These are phyloP conservation scores for Cordyceps farinosa DNA, from an alignment of 2,329 filamentous ascomycete genomes.

Conservation along the genomic window DNA sequence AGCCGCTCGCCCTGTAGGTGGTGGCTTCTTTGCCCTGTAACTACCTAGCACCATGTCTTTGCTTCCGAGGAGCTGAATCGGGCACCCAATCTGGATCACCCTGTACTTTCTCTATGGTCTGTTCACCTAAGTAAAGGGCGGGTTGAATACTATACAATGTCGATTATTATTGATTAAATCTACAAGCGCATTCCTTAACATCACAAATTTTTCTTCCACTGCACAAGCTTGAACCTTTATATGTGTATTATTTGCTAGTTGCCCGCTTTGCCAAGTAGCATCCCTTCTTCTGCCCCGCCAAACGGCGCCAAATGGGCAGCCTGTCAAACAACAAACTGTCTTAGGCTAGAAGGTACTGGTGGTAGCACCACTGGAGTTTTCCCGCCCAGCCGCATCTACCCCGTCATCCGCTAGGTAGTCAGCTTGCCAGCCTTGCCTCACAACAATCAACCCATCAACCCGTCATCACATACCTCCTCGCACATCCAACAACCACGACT, in stretches of 20 bases:
- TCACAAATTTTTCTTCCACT: no score
- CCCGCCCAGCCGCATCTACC: background rate
- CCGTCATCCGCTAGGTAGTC: background rate
- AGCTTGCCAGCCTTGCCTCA: background rate
- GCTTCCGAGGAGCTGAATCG: no score
- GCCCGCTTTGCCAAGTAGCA: background rate
- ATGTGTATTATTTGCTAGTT: no score
- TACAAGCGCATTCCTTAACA: no score
- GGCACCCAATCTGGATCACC: no score
- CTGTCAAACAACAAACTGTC: background rate
- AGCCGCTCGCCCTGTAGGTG: background rate
- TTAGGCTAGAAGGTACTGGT: no score
- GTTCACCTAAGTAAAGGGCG: no score
- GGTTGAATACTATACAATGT: no score
- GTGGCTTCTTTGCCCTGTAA: background rate
- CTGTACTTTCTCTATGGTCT: no score
- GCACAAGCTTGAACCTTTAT: no score
- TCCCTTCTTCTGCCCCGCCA: background rate
- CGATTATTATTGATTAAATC: no score
- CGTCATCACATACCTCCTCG: background rate
- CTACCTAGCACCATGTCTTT: background rate
- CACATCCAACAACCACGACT: background rate
- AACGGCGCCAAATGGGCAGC: background rate
- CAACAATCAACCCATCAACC: conserved; percentile 4
- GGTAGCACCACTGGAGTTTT: background rate